Conservation (phyloP, 345 rosid species). For the Garcia nutans region DNA sequence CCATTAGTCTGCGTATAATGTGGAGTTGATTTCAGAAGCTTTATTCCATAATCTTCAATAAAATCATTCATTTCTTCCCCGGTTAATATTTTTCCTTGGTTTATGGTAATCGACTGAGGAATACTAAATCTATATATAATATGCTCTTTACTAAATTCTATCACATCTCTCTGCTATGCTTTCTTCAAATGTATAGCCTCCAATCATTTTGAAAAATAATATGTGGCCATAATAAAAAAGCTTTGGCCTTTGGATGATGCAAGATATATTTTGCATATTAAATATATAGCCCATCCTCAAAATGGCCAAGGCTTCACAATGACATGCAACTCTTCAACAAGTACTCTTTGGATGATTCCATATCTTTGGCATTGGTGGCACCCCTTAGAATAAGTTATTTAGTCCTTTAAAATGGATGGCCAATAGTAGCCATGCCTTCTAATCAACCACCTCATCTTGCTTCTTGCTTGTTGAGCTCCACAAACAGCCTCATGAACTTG, state of each 20-base stretch:
- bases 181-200: neutral
- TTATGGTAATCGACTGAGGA: neutral
- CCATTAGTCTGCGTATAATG: too few species aligned
- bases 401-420: neutral
- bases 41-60: too few species aligned
- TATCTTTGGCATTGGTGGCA: neutral
- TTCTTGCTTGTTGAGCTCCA: too few species aligned
- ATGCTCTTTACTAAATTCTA: neutral
- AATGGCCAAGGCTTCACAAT: neutral
- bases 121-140: neutral
- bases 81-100: neutral
- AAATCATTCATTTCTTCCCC: too few species aligned
- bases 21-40: too few species aligned
- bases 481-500: too few species aligned
- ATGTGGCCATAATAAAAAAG: too few species aligned
- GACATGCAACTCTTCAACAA: neutral
- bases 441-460: neutral
- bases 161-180: neutral
- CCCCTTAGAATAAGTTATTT: neutral
- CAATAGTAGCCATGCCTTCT: neutral
- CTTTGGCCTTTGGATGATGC: too few species aligned
- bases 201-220: neutral
- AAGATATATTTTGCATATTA: rapidly evolving
- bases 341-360: neutral
- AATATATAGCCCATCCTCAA: too few species aligned